These are phyloP conservation scores for Alternaria brassicae DNA, from an alignment of 2,329 filamentous ascomycete genomes.

Conservation along the genomic window DNA sequence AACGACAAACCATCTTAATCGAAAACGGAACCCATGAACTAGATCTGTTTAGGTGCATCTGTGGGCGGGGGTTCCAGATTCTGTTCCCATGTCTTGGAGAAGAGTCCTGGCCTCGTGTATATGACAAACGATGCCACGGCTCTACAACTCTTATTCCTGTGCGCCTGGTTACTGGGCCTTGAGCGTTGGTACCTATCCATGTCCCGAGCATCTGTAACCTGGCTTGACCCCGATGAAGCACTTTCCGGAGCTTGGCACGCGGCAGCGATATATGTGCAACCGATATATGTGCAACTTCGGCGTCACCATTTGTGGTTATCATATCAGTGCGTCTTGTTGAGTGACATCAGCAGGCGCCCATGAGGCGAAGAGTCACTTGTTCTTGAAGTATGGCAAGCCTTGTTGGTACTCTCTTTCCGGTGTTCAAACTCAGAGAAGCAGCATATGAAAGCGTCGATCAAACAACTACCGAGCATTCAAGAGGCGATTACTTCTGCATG, in stretches of 20 bases:
- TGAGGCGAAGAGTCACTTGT: conserved; percentile 3
- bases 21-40: background rate
- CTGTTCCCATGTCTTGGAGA: background rate
- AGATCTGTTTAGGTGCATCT: background rate
- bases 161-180: conserved; percentile 5
- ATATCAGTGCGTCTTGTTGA: conserved; percentile 14
- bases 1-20: background rate
- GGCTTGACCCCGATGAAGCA: background rate
- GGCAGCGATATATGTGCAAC: conserved; percentile 15
- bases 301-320: conserved; percentile 9
- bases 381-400: conserved; percentile 1
- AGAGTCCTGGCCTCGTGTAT: background rate
- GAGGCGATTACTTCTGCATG: background rate
- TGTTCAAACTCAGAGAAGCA: background rate
- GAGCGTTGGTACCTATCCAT: conserved; percentile 3
- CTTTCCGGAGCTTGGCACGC: background rate
- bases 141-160: background rate
- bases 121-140: background rate
- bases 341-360: conserved; percentile 13
- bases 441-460: background rate
- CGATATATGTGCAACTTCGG: conserved; percentile 17
- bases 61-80: background rate
- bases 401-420: background rate
- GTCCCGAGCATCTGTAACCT: background rate
- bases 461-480: conserved; percentile 4